Evolutionary conservation across 257 asterid genomes (phyloP).

Genomic region (Primulina huaijiensis): DNA sequence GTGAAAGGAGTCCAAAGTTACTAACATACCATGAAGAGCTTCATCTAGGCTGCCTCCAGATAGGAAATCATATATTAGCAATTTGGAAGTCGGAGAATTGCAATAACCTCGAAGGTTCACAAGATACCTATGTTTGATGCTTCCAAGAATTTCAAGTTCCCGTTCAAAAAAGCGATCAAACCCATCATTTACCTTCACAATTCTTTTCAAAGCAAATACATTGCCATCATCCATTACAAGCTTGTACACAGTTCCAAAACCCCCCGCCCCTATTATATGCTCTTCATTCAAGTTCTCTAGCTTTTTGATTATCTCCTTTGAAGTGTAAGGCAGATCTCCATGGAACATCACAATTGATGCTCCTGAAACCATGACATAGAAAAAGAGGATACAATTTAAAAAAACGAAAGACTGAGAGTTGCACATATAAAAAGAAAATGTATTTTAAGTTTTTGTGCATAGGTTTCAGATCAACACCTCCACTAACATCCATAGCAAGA

Average conservation of each 20-base stretch:
- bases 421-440: background rate
- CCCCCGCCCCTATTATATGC: conserved; percentile 85
- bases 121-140: conserved; percentile 78
- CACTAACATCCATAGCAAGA: conserved; percentile 75
- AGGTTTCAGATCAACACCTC: conserved; percentile 56
- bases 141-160: conserved; percentile 94
- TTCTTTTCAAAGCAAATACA: conserved; percentile 80
- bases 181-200: conserved; percentile 75
- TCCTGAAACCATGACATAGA: conserved; percentile 46
- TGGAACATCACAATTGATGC: conserved; percentile 93
- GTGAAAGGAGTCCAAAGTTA: conserved; percentile 15
- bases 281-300: conserved; percentile 78
- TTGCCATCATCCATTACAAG: conserved; percentile 93
- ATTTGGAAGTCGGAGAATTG: conserved; percentile 77
- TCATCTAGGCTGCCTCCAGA: conserved; percentile 94
- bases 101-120: conserved; percentile 93
- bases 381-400: conserved; percentile 14
- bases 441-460: conserved; percentile 22
- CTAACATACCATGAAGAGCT: conserved; percentile 66
- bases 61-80: conserved; percentile 73
- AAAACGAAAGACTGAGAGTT: conserved; percentile 11
- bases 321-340: conserved; percentile 92
- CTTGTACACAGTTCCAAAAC: conserved; percentile 90
- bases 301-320: conserved; percentile 80
- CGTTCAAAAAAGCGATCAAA: conserved; percentile 84